Evolutionary conservation across 2,329 filamentous ascomycete species (phyloP).

Genomic region (Exophiala sp.): DNA sequence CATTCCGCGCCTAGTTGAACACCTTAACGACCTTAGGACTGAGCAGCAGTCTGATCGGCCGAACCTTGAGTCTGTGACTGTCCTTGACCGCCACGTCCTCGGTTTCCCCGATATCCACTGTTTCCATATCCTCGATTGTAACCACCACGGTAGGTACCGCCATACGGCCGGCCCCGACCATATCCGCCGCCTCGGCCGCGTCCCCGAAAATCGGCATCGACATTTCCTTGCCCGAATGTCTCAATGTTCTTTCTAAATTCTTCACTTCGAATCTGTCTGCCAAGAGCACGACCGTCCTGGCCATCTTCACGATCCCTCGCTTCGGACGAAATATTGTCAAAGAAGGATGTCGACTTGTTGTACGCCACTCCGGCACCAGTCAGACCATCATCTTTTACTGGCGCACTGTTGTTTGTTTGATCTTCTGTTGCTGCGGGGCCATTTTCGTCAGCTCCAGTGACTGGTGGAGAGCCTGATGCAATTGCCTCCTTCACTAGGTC

Average conservation of each 20-base stretch:
- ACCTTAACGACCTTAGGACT: slow-evolving; percentile 10
- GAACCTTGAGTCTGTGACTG: slow-evolving; percentile 8
- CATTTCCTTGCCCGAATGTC: slow-evolving; percentile 93
- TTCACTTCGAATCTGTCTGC: slow-evolving; percentile 82
- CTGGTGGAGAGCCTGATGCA: slow-evolving; percentile 64
- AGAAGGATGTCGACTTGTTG: slow-evolving; percentile 86
- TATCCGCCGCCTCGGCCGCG: slow-evolving; percentile 68
- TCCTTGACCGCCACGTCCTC: slow-evolving; percentile 23
- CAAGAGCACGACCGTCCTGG: slow-evolving; percentile 60
- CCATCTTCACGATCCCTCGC: slow-evolving; percentile 79
- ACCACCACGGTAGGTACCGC: slow-evolving; percentile 43
- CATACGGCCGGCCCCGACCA: slow-evolving; percentile 48
- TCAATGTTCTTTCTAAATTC: slow-evolving; percentile 95
- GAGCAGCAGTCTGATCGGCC: slow-evolving; percentile 9
- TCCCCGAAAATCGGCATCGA: slow-evolving; percentile 78
- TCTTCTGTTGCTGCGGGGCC: slow-evolving; percentile 34
- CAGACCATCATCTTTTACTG: slow-evolving; percentile 28
- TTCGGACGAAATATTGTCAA: slow-evolving; percentile 96
- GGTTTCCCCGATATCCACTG: slow-evolving; percentile 16
- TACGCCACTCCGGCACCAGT: slow-evolving; percentile 53
- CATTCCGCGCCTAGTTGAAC: not conserved
- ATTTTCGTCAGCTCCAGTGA: slow-evolving; percentile 46
- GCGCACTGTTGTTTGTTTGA: slow-evolving; percentile 33
- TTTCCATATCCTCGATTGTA: slow-evolving; percentile 30
- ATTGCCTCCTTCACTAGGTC: slow-evolving; percentile 85